Conservation (phyloP, 2,329 filamentous ascomycete genomes). For the Triangularia setosa region DNA sequence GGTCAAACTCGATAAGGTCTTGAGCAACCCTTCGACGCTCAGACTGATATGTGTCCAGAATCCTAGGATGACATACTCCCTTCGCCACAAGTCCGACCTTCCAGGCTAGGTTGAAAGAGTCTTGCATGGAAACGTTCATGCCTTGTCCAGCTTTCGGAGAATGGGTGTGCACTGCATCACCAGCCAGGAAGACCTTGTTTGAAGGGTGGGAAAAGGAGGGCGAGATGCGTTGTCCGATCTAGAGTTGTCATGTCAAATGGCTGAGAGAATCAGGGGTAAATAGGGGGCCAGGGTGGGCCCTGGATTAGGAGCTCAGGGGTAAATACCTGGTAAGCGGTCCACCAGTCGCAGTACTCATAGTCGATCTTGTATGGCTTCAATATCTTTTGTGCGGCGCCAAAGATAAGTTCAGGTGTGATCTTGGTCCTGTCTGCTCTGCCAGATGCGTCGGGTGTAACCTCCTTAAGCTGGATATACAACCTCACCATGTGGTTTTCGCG, state of each 20-base stretch:
- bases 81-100: conserved; percentile 48
- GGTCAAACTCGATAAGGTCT: conserved; percentile 63
- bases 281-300: too few species aligned
- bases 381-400: conserved; percentile 60
- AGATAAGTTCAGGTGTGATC: conserved; percentile 61
- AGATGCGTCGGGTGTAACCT: conserved; percentile 40
- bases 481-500: conserved; percentile 50
- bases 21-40: conserved; percentile 59
- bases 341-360: conserved; percentile 64
- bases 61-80: conserved; percentile 38
- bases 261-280: background rate
- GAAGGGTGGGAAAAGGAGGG: conserved; percentile 48
- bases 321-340: conserved; percentile 59
- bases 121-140: conserved; percentile 71
- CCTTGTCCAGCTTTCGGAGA: conserved; percentile 63
- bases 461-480: conserved; percentile 60
- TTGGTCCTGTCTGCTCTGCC: conserved; percentile 54
- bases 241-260: conserved; percentile 42
- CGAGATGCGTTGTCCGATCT: conserved; percentile 64
- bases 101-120: conserved; percentile 57
- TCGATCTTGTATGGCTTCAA: conserved; percentile 63
- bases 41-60: conserved; percentile 48
- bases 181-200: conserved; percentile 64
- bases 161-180: conserved; percentile 59
- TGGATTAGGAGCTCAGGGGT: background rate